A percentile compares a stretch with the other conserved stretches of the same genome.
phyloP scores from a whole-genome alignment of 176 grass and related monocot species.

The Carex parvula region DNA sequence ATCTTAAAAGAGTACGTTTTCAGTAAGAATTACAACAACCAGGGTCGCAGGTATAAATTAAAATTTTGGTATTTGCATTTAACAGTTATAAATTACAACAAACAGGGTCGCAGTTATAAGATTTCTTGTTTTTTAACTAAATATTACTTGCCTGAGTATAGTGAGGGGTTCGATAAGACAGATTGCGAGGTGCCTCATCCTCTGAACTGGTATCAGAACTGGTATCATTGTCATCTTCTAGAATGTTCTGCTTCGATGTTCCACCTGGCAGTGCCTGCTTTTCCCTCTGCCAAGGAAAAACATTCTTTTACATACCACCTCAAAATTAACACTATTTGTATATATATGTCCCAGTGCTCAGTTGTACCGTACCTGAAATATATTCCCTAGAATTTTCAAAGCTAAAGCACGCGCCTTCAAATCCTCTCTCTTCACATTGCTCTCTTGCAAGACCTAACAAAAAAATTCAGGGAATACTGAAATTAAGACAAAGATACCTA shows the following conservation, averaged over 20 bases:
- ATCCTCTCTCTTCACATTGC: slow-evolving; percentile 89
- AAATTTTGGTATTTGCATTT: background rate
- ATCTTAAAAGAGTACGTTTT: background rate
- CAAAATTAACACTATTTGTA: slow-evolving; percentile 5
- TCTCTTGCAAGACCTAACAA: slow-evolving; percentile 77
- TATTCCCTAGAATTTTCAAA: slow-evolving; percentile 83
- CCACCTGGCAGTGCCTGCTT: slow-evolving; percentile 64
- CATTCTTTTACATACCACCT: slow-evolving; percentile 1
- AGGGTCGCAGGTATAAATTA: background rate
- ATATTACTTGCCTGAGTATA: slow-evolving; percentile 69
- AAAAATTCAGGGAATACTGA: background rate
- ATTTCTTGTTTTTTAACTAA: background rate
- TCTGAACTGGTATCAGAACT: slow-evolving; percentile 85
- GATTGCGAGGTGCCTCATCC: slow-evolving; percentile 44
- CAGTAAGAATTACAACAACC: background rate
- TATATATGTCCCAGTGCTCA: background rate
- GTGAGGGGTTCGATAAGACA: slow-evolving; percentile 67
- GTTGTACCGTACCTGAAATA: slow-evolving; percentile 58
- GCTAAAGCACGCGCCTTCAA: slow-evolving; percentile 64
- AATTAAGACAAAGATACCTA: background rate
- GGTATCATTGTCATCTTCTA: slow-evolving; percentile 51
- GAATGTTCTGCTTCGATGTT: slow-evolving; percentile 62
- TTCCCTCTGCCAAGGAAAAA: slow-evolving; percentile 46
- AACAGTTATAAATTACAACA: background rate
- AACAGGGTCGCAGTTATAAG: background rate